A percentile compares a stretch with the other conserved stretches of the same genome.
Conservation (phyloP, 352 stramenopile species). For the Globisporangium solare region DNA sequence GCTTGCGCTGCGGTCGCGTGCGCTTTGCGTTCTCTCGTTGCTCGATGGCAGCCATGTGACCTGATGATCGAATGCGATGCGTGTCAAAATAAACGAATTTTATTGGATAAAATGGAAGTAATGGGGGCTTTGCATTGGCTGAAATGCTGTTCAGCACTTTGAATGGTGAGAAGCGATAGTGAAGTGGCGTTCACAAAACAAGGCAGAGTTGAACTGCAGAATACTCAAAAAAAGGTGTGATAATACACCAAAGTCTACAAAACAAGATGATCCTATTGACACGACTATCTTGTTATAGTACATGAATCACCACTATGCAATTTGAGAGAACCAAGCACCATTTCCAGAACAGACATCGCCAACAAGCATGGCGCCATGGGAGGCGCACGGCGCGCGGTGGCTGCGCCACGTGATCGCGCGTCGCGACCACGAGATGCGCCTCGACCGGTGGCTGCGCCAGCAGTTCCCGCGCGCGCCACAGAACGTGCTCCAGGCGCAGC, state of each 20-base stretch:
- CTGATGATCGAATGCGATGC: neutral
- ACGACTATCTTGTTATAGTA: no score
- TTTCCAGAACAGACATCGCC: neutral
- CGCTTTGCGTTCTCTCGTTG: neutral
- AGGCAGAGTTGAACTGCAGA: no score
- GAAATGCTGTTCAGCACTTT: constrained; percentile 10
- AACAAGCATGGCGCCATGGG: neutral
- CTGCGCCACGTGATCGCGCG: constrained; percentile 37
- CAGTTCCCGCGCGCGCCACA: constrained; percentile 50
- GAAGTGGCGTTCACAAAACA: neutral
- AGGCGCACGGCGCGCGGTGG: constrained; percentile 28
- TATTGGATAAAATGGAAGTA: constrained; percentile 4
- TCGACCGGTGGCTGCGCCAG: constrained; percentile 59
- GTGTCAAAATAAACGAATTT: neutral
- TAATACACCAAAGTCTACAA: no score
- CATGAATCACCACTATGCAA: neutral
- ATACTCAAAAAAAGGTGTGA: no score
- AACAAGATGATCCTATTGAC: no score
- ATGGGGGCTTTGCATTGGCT: constrained; percentile 12
- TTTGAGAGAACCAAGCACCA: neutral
- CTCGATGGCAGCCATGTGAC: neutral
- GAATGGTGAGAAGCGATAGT: constrained; percentile 4
- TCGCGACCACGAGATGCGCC: constrained; percentile 51
- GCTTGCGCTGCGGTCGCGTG: neutral
- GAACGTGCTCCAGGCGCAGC: constrained; percentile 54